Percentiles rank a stretch among this genome's conserved stretches.
phyloP scores from a whole-genome alignment of 306 rosid genomes.

The Lagenaria siceraria region DNA sequence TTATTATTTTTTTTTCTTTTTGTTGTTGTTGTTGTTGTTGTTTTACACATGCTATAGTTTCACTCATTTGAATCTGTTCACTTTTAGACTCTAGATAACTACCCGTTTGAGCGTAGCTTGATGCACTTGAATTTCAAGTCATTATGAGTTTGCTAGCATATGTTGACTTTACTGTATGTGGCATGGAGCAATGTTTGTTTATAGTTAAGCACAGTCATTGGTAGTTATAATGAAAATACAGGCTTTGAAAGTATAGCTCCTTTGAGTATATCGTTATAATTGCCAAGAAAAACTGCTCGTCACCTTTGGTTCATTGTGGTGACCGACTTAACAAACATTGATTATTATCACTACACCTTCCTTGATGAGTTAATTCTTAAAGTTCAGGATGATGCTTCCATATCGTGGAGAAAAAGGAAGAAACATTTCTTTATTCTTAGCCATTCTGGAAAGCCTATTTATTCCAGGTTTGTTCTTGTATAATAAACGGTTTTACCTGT shows the following conservation, averaged over 20 bases:
- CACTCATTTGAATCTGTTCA: neutral
- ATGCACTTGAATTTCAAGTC: neutral
- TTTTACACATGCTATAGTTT: neutral
- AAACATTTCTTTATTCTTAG: constrained; percentile 79
- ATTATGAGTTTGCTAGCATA: neutral
- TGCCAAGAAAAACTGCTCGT: neutral
- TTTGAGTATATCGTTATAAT: neutral
- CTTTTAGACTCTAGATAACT: neutral
- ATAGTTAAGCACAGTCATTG: neutral
- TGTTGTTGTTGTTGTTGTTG: neutral
- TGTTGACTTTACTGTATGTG: neutral
- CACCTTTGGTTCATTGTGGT: neutral
- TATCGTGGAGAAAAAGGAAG: constrained; percentile 95
- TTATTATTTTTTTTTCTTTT: neutral
- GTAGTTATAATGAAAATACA: neutral
- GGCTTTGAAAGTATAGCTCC: neutral
- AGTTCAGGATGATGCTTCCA: constrained; percentile 91
- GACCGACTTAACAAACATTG: neutral
- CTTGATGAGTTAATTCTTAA: constrained; percentile 40
- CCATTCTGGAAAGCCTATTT: constrained; percentile 91
- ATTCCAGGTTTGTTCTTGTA: constrained; percentile 54
- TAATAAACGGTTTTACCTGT: neutral
- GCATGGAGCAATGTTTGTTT: neutral
- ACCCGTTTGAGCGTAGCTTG: neutral
- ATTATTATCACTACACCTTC: constrained; percentile 12